These are phyloP conservation scores for Fusarium odoratissimum DNA, from an alignment of 2,329 filamentous ascomycete species.

Conservation along the genomic window DNA sequence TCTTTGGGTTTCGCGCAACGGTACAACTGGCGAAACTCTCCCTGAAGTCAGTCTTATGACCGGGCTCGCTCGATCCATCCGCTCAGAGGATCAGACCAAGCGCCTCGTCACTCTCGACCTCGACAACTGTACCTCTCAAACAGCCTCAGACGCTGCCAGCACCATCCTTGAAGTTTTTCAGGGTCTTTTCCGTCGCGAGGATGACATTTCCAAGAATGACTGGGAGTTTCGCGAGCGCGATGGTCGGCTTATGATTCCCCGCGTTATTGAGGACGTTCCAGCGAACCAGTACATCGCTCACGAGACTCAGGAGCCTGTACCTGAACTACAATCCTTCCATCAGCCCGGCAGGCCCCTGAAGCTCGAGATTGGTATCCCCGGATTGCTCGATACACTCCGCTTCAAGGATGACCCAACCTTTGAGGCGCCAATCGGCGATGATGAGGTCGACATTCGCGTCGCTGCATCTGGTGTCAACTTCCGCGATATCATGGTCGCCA, in stretches of 20 bases:
- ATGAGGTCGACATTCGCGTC: slow-evolving; percentile 16
- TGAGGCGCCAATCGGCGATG: neutral
- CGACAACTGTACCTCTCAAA: neutral
- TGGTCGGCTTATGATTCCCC: neutral
- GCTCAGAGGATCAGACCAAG: slow-evolving; percentile 2
- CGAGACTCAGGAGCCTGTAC: neutral
- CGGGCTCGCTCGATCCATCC: neutral
- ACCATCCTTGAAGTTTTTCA: neutral
- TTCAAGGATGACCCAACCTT: neutral
- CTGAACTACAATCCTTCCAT: neutral
- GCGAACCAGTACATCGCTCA: neutral
- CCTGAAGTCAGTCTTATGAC: neutral
- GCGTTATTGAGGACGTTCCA: neutral
- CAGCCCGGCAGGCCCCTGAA: neutral
- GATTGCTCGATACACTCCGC: neutral
- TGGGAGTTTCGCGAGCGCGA: neutral
- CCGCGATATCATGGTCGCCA: slow-evolving; percentile 23
- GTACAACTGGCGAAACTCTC: neutral
- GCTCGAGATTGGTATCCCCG: neutral
- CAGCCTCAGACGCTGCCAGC: neutral
- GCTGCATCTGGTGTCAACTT: slow-evolving; percentile 18
- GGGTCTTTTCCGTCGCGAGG: neutral
- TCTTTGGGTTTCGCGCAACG: neutral
- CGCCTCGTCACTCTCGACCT: neutral
- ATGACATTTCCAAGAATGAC: neutral